Evolutionary conservation across 768 basidiomycete genomes (phyloP).

Genomic region (Thelephora aurantiotincta): DNA sequence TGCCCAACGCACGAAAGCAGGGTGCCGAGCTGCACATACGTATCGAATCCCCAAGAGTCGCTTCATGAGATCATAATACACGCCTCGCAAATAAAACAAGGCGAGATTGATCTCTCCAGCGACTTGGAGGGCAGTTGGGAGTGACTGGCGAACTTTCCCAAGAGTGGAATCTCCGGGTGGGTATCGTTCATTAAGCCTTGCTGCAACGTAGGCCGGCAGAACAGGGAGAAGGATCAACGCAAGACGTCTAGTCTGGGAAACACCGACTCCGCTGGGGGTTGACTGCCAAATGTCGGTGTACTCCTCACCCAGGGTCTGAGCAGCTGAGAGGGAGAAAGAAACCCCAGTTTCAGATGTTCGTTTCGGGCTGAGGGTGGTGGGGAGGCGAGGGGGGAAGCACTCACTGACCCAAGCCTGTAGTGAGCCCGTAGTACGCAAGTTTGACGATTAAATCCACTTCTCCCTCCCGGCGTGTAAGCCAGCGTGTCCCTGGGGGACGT

Average conservation of each 20-base stretch:
- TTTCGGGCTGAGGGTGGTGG: too few species aligned
- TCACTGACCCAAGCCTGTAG: constrained; percentile 53
- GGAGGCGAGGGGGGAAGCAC: background rate
- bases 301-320: constrained; percentile 82
- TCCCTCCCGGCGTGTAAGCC: constrained; percentile 69
- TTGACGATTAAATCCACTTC: constrained; percentile 62
- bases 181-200: constrained; percentile 28
- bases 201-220: constrained; percentile 47
- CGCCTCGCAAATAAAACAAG: constrained; percentile 64
- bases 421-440: constrained; percentile 59
- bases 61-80: constrained; percentile 63
- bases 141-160: constrained; percentile 15
- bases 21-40: constrained; percentile 24
- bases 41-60: constrained; percentile 55
- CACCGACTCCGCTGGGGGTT: constrained; percentile 24
- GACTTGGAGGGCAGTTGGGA: constrained; percentile 43
- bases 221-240: constrained; percentile 52
- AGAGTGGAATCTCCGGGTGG: constrained; percentile 22
- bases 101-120: constrained; percentile 64
- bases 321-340: constrained; percentile 27
- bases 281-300: constrained; percentile 79
- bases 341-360: background rate
- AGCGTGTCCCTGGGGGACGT: constrained; percentile 48
- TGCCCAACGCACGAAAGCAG: background rate
- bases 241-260: constrained; percentile 29